Base-by-base conservation (phyloP, 345 rosid species). In the Populus alba region DNA sequence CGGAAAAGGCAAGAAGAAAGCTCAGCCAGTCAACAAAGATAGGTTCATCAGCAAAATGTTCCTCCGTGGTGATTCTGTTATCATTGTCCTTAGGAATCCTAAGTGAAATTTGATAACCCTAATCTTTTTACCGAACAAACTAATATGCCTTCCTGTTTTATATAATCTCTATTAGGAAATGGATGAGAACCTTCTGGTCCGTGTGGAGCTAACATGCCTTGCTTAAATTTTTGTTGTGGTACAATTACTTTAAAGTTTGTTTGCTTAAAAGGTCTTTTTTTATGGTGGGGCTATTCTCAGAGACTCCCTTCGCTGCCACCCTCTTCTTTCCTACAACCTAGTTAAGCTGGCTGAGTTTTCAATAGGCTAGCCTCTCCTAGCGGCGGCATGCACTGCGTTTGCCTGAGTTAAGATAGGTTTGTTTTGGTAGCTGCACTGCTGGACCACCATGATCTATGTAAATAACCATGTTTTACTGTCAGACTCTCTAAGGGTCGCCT, bases 1-100 rank as follows among this genome's bases (percentile, higher is more conserved):
- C 0, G 99, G 99, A 5, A 94, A 97, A 85, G 99, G 99, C 80
- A 97, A 94, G 98, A 97, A 92, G 83, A 97, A 97, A 78, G 97
- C 99, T 0, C 90, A 87, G 68, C 98, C 98, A 0, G 92, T 97
- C 17, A 97, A 94, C 89, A 92, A 90, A 80, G 99, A 97, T 74
- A 84, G 98, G 61, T 97, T 94, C 89, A 97, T 97, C 75, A 92
- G 97, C 81, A 94, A 97, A 87, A 94, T 97, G 99, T 97, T 97
- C 74, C 96, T 97, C 8, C 91, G 99, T 3, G 99, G 98, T 8
- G 99, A 97, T 82, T 97, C 99, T 8, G 99, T 97, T 35, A 97
- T 97, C 41, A 91, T 97, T 61, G 99, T 97, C 47, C 94, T 97
- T 10, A 88, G 99, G 89, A 97, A 97, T 71, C 99, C 98, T 0